Conservation (phyloP, 345 rosid species). For the Sisymbrium altissimum region DNA sequence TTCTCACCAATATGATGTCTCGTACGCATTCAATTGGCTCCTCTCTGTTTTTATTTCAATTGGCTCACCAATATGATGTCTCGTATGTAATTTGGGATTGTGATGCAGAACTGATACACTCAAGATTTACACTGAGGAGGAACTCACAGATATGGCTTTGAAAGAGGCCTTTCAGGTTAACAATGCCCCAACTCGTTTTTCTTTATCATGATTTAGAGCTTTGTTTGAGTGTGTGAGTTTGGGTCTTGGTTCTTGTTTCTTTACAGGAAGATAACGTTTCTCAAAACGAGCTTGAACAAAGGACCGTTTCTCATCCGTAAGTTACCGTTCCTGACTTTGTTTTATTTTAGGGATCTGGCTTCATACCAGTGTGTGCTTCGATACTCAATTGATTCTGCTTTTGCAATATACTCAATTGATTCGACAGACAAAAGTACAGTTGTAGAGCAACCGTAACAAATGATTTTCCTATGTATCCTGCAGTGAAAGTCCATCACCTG, state of each 20-base stretch:
- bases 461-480: not conserved
- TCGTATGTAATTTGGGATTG: not conserved
- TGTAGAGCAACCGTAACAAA: not conserved
- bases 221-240: not conserved
- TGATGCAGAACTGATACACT: conserved; percentile 29
- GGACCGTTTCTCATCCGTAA: conserved; percentile 17
- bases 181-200: not conserved
- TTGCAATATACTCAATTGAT: too few relatives aligned
- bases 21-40: too few relatives aligned
- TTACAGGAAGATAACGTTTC: conserved; percentile 16
- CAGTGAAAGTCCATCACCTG: conserved; percentile 15
- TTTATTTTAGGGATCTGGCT: not conserved
- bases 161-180: conserved; percentile 35
- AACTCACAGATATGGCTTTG: conserved; percentile 35
- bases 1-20: conserved; percentile 23
- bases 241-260: not conserved
- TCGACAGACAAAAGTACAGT: too few relatives aligned
- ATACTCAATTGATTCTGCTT: not conserved
- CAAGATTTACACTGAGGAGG: conserved; percentile 35
- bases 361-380: not conserved
- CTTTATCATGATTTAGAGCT: not conserved
- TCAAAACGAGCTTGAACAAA: not conserved
- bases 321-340: not conserved
- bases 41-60: too few relatives aligned
- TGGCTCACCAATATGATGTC: conserved; percentile 23